These are phyloP conservation scores for Pleurotus sapidus DNA, from an alignment of 768 basidiomycete species.

Conservation along the genomic window DNA sequence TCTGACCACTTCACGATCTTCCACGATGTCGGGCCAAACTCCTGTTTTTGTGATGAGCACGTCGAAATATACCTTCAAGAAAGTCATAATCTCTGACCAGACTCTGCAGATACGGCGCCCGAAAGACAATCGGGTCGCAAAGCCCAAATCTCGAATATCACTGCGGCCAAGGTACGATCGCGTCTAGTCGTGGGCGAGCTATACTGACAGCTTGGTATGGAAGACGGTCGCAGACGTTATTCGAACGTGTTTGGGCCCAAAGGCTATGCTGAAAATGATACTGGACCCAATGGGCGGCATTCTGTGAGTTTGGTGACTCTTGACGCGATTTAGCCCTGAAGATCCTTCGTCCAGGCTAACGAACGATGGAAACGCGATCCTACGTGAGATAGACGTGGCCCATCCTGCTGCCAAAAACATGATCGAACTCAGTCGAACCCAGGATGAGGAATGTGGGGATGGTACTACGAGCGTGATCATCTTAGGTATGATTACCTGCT, in stretches of 20 bases:
- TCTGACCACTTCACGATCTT: constrained; percentile 4
- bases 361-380: constrained; percentile 98
- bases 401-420: constrained; percentile 99
- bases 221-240: constrained; percentile 98
- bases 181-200: too few species aligned
- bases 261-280: constrained; percentile 99
- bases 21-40: constrained; percentile 57
- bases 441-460: constrained; percentile 98
- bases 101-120: constrained; percentile 76
- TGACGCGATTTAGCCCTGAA: constrained; percentile 2
- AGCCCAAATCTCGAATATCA: constrained; percentile 96
- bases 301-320: constrained; percentile 50
- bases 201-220: neutral
- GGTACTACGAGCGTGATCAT: constrained; percentile 99
- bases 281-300: constrained; percentile 99
- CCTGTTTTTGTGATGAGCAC: constrained; percentile 85
- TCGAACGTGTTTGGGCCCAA: constrained; percentile 93
- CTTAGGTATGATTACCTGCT: constrained; percentile 56
- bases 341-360: constrained; percentile 60
- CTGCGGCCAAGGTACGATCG: constrained; percentile 84
- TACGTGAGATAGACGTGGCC: constrained; percentile 97
- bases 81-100: neutral
- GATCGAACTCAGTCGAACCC: constrained; percentile 97
- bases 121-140: constrained; percentile 93
- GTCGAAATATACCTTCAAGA: constrained; percentile 13